Evolutionary conservation across 2,329 filamentous ascomycete genomes (phyloP), one percentile per base, ranked within the genome.

Genomic region (Fusarium setosum): DNA sequence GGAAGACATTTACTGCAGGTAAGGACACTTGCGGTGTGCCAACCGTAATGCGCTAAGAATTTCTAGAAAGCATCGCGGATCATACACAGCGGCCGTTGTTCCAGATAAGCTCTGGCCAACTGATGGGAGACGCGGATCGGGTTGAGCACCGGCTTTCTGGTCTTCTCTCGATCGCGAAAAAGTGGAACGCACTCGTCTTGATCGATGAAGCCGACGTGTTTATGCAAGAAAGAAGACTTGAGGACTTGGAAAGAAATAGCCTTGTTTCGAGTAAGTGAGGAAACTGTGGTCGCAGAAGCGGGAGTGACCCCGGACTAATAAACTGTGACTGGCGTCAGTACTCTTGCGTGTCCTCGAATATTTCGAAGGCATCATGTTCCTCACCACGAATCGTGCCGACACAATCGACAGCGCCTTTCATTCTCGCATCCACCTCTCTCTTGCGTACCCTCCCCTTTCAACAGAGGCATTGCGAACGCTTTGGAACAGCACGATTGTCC

Each of bases 341-440:
- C 34, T 37, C 6, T 10, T 37, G 4, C 34, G 35, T 18, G 15
- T 21, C 35, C n/a, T 37, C n/a, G 35, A 37, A 10, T 37, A 37
- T 20, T 37, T 37, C 9, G 35, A 37, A 37, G 35, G 35, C 7
- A 37, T 37, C 35, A 17, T 37, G 17, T 21, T 37, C 15, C 31
- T 34, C 31, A 56, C 53, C 3, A 56, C 42, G 6, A 49, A 49
- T 31, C 42, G 44, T 3, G 35, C 17, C 4, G 12, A 56, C 12
- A 49, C 20, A 2, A 56, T 56, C 12, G 53, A 49, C 31, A 49
- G 18, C 2, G 44, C 53, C 9, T 56, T 56, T 13, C 35, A 37
- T 17, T 56, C 35, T 17, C 44, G 44, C 17, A 56, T 56, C 4
- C 53, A 56, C 12, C 35, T 56, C 13, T 56, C 53, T 29, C 13